Percentiles rank a stretch among this genome's conserved stretches.
Conservation (phyloP, 148 eudicot species). For the Spergularia bocconei region DNA sequence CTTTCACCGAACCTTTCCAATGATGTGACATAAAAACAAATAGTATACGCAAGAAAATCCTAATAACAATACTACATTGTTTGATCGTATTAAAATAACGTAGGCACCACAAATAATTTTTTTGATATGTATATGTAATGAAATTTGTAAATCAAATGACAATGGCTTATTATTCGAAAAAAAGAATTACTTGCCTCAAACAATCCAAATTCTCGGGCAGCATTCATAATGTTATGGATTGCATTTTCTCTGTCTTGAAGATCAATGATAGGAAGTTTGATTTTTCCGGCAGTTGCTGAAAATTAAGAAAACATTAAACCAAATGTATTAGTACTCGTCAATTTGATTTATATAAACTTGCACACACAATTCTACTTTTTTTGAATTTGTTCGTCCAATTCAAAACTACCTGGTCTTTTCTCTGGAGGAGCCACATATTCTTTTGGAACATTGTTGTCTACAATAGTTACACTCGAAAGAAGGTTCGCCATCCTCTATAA, state of each 20-base stretch:
- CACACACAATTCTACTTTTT: too few species aligned
- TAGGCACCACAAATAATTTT: too few species aligned
- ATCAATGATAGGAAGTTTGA: constrained; percentile 11
- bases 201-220: constrained; percentile 16
- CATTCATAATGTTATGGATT: constrained; percentile 5
- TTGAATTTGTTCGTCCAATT: too few species aligned
- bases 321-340: background rate
- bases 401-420: constrained; percentile 34
- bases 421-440: constrained; percentile 37
- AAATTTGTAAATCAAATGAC: too few species aligned
- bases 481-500: constrained; percentile 7
- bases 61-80: too few species aligned
- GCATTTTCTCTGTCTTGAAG: constrained; percentile 3
- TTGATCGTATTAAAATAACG: too few species aligned
- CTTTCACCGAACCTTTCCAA: too few species aligned
- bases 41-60: too few species aligned
- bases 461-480: background rate
- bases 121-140: too few species aligned
- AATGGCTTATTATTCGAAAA: too few species aligned
- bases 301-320: background rate
- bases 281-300: background rate
- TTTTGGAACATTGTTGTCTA: constrained; percentile 14
- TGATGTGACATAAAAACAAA: too few species aligned
- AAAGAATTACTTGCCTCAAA: constrained; percentile 8
- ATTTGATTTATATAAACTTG: background rate